A percentile compares a stretch with the other conserved stretches of the same genome.
phyloP scores from a whole-genome alignment of 306 rosid species.

The Prunus davidiana region DNA sequence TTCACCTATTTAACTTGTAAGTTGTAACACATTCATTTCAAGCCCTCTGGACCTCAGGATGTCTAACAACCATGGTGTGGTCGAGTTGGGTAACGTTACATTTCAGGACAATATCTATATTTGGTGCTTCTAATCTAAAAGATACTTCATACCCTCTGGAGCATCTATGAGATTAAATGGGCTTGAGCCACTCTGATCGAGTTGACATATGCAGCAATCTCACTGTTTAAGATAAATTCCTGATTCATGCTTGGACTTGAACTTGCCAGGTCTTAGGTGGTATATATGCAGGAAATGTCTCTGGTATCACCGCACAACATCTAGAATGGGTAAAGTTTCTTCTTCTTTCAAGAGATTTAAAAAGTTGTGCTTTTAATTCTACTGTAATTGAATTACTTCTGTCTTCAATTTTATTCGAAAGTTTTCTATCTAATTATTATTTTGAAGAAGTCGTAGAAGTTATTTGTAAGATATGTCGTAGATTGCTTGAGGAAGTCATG shows the following conservation, averaged over 20 bases:
- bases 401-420: neutral
- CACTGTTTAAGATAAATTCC: neutral
- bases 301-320: conserved; percentile 94
- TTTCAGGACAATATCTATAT: conserved; percentile 11
- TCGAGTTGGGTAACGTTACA: conserved; percentile 10
- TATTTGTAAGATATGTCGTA: neutral
- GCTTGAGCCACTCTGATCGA: conserved; percentile 4
- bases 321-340: conserved; percentile 72
- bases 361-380: neutral
- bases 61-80: neutral
- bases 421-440: neutral
- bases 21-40: conserved; percentile 8
- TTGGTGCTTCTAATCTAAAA: neutral
- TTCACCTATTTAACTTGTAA: conserved; percentile 3
- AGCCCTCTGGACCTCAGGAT: conserved; percentile 13
- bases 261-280: conserved; percentile 76
- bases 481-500: neutral
- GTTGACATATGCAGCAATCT: neutral
- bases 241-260: conserved; percentile 20
- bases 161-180: neutral
- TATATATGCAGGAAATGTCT: conserved; percentile 74
- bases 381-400: neutral
- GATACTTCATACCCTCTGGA: neutral
- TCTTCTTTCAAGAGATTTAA: neutral
- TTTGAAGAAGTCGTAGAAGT: neutral